Conservation (phyloP, 345 rosid species). For the Erysimum cheiranthoides region DNA sequence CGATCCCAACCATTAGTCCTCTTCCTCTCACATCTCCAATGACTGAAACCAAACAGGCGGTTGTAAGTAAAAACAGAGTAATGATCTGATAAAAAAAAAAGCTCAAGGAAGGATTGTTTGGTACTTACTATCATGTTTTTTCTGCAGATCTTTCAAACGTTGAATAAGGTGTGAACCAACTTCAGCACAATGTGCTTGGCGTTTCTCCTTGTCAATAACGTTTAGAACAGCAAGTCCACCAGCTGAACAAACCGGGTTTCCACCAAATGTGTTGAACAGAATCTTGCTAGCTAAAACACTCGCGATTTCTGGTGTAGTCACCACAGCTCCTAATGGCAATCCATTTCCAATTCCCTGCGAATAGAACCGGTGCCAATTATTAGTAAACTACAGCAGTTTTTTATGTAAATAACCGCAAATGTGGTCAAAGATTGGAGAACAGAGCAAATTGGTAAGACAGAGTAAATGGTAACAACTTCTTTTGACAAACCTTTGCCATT, state of each 20-base stretch:
- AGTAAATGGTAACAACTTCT: not conserved
- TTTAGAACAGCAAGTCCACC: slow-evolving; percentile 94
- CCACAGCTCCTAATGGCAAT: slow-evolving; percentile 94
- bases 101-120: slow-evolving; percentile 12
- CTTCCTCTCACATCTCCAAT: slow-evolving; percentile 96
- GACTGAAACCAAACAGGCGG: slow-evolving; percentile 51
- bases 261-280: slow-evolving; percentile 94
- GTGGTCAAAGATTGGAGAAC: not conserved
- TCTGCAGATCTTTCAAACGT: slow-evolving; percentile 73
- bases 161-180: slow-evolving; percentile 78
- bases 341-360: slow-evolving; percentile 91
- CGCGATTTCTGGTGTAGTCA: slow-evolving; percentile 96
- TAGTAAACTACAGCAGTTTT: not conserved
- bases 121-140: slow-evolving; percentile 72
- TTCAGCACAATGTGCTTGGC: slow-evolving; percentile 79
- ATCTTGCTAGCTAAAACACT: slow-evolving; percentile 83
- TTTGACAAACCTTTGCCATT: slow-evolving; percentile 84
- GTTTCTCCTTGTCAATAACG: slow-evolving; percentile 88
- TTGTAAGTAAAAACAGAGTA: slow-evolving; percentile 1
- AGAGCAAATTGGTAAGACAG: slow-evolving; percentile 17
- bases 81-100: slow-evolving; percentile 11
- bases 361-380: not conserved
- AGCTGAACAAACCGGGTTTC: slow-evolving; percentile 96
- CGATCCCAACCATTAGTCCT: slow-evolving; percentile 87
- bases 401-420: not conserved